phyloP scores from a whole-genome alignment of 768 basidiomycete species.

The Coprinellus aureogranulatus region DNA sequence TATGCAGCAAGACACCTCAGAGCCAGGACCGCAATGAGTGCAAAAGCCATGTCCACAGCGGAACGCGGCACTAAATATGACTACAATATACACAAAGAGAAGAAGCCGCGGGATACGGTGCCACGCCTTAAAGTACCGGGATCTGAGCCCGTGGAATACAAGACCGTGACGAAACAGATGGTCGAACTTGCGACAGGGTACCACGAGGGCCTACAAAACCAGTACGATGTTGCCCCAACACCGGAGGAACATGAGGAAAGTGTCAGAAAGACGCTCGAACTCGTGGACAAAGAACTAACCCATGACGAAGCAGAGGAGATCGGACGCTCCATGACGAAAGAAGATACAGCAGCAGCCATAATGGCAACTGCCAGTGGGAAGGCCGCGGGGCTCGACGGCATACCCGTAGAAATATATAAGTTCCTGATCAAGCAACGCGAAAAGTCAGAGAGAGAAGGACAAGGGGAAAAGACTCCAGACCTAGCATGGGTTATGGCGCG shows the following conservation, averaged over 20 bases:
- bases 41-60: background rate
- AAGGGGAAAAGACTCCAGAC: constrained; percentile 7
- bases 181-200: background rate
- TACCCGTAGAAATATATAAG: constrained; percentile 18
- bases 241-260: background rate
- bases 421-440: background rate
- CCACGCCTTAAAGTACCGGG: background rate
- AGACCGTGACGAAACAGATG: background rate
- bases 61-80: background rate
- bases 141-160: background rate
- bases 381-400: constrained; percentile 18
- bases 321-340: constrained; percentile 2
- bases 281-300: too few species aligned
- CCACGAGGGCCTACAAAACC: background rate
- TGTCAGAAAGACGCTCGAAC: background rate
- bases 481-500: constrained; percentile 7
- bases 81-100: background rate
- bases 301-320: background rate
- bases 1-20: background rate
- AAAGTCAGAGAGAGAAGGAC: constrained; percentile 7
- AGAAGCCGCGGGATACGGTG: background rate
- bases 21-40: background rate
- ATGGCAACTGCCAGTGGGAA: constrained; percentile 7
- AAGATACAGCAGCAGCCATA: constrained; percentile 14
- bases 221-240: background rate